Evolutionary conservation across 495 filamentous ascomycete genomes (phyloP).

Genomic region (Penicillium cataractarum): DNA sequence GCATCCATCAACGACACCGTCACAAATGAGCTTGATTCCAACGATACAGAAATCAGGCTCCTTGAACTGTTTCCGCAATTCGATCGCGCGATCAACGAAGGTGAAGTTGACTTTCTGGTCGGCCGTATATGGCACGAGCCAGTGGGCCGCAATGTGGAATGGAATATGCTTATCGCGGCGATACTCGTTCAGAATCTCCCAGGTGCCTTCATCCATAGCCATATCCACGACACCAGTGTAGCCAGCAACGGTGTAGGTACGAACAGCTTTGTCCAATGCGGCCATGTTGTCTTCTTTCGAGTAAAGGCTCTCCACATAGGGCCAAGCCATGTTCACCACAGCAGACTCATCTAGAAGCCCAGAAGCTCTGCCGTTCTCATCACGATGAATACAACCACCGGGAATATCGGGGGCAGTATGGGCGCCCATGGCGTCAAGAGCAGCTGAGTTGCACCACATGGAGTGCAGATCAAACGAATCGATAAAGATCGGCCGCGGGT

Average conservation of each 20-base stretch:
- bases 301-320: conserved; percentile 55
- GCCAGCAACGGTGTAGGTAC: conserved; percentile 56
- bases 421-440: conserved; percentile 54
- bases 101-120: conserved; percentile 29
- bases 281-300: conserved; percentile 55
- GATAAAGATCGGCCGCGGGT: conserved; percentile 60
- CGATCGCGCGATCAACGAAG: conserved; percentile 60
- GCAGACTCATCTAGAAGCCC: conserved; percentile 64
- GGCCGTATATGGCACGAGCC: conserved; percentile 51
- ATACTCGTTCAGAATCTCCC: conserved; percentile 57
- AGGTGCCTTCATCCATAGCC: conserved; percentile 68
- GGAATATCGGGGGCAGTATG: conserved; percentile 52
- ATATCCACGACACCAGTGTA: conserved; percentile 70
- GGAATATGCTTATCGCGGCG: conserved; percentile 46
- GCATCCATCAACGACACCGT: conserved; percentile 69
- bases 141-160: conserved; percentile 65
- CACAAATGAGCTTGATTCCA: conserved; percentile 71
- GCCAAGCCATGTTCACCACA: conserved; percentile 60
- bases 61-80: conserved; percentile 52
- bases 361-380: conserved; percentile 51
- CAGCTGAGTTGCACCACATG: conserved; percentile 62
- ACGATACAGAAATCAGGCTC: conserved; percentile 59
- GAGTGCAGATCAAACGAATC: conserved; percentile 67
- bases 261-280: conserved; percentile 53
- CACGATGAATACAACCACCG: conserved; percentile 60